Evolutionary conservation across 2,329 filamentous ascomycete genomes (phyloP).

Genomic region (Talaromyces sp.): DNA sequence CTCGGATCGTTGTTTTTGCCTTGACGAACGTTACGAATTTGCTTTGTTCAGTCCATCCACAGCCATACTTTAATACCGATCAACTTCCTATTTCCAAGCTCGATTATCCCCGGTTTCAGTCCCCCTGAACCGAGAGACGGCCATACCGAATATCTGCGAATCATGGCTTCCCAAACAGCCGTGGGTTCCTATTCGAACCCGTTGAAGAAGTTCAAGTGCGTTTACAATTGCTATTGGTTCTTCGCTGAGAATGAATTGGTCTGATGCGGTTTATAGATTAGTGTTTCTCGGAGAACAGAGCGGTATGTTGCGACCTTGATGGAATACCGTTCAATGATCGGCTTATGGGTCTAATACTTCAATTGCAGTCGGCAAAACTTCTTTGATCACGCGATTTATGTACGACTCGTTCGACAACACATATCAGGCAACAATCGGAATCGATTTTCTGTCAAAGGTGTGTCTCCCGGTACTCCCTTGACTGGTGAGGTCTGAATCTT

Average conservation of each 20-base stretch:
- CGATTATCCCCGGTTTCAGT: constrained; percentile 16
- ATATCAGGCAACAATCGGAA: constrained; percentile 98
- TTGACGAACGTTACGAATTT: constrained; percentile 18
- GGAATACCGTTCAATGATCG: constrained; percentile 12
- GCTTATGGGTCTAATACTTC: constrained; percentile 23
- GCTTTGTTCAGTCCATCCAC: constrained; percentile 9
- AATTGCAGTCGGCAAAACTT: constrained; percentile 87
- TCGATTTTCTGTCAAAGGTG: constrained; percentile 98
- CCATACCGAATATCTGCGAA: constrained; percentile 30
- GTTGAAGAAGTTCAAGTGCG: constrained; percentile 99
- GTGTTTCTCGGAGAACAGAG: constrained; percentile 98
- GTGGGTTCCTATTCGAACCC: constrained; percentile 95
- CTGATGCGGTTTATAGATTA: constrained; percentile 57
- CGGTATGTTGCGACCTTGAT: constrained; percentile 56
- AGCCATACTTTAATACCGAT: not conserved
- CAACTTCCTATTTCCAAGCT: not conserved
- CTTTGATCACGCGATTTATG: constrained; percentile 98
- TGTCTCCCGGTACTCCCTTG: constrained; percentile 20
- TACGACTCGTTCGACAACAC: constrained; percentile 99
- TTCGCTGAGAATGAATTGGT: constrained; percentile 14
- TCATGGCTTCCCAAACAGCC: constrained; percentile 71
- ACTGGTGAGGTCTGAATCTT: not conserved
- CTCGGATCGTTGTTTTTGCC: constrained; percentile 6
- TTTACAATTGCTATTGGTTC: not conserved
- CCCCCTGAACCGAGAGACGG: constrained; percentile 32